These are phyloP conservation scores for Trametes elegans DNA, from an alignment of 768 basidiomycete species.

Conservation along the genomic window DNA sequence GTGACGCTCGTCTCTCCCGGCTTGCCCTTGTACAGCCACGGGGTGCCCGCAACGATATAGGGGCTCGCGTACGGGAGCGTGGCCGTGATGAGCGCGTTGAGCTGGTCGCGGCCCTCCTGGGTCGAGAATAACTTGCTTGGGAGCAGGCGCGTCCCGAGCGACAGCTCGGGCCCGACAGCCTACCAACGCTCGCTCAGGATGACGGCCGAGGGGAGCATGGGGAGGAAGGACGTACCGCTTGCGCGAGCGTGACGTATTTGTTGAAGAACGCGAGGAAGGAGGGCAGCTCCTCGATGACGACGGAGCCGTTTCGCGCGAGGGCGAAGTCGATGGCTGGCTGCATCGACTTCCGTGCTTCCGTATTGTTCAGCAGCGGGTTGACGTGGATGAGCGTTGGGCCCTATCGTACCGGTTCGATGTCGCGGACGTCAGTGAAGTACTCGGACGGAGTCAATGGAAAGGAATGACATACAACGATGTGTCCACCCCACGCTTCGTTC, in stretches of 20 bases:
- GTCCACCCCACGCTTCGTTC: constrained; percentile 38
- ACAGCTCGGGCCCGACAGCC: constrained; percentile 26
- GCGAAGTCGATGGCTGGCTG: constrained; percentile 30
- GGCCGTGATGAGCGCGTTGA: constrained; percentile 21
- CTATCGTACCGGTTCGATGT: constrained; percentile 16
- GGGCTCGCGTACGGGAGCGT: constrained; percentile 25
- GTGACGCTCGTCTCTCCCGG: constrained; percentile 26
- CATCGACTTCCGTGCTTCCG: constrained; percentile 41
- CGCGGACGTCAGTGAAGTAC: no score
- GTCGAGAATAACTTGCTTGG: constrained; percentile 27
- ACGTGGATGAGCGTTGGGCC: constrained; percentile 33
- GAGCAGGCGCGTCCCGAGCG: constrained; percentile 30
- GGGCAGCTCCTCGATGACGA: constrained; percentile 27
- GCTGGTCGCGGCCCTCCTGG: constrained; percentile 20
- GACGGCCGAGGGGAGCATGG: neutral
- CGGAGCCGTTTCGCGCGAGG: constrained; percentile 30
- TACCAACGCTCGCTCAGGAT: neutral
- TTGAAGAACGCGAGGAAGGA: constrained; percentile 30
- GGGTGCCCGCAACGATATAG: constrained; percentile 26
- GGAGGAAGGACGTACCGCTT: neutral
- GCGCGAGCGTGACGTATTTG: constrained; percentile 25
- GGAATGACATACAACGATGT: constrained; percentile 34
- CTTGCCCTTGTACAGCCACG: constrained; percentile 20
- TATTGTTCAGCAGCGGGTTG: constrained; percentile 39
- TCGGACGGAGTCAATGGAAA: constrained; percentile 12